Evolutionary conservation across 371 early-diverging fungal species (phyloP), one percentile per base, ranked within the genome.

Genomic region (Mucor circinelloides): DNA sequence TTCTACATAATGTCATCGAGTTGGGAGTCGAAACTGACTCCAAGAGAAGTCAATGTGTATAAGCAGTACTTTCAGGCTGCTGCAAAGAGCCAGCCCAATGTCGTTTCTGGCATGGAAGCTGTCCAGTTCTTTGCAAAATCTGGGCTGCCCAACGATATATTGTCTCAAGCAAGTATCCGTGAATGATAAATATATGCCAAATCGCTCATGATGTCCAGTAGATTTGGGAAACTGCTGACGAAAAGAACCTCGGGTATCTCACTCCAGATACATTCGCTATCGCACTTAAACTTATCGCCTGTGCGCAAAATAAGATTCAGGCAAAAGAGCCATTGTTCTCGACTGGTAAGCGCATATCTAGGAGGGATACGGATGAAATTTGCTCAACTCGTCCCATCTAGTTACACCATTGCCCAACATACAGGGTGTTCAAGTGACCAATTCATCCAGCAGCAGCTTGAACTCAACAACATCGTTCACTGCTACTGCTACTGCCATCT

Each of bases 121-220:
- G 94, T 92, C 12, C 85, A 87, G 8, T 94, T 95, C 71, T 86
- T 95, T 75, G 84, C 85, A 55, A 91, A 89, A 71, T 93, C 93
- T 8, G 82, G 85, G 17, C 79, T 96, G 0, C 77, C 91, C 0
- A 85, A 87, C 30, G 70, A 73, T 9, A 69, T 81, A 9, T 81
- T 95, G 21, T 87, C 89, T 48, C 84, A 91, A 83, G 92, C 88
- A 84, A 67, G 64, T 57, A n/a, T 23, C 3, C 2, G 7, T 6
- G 36, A 13, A 13, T 13, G 36, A 36, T 36, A 36, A 1, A 36
- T 36, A 8, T 1, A 36, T 12, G 10, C 10, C 23, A 55, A 19
- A 44, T 8, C 2, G 7, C 6, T 21, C 60, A 25, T 59, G 8
- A 15, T 56, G 30, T n/a, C 19, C 31, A 25, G 3, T 57, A 76